These are phyloP conservation scores for Diaporthe sp. DNA, from an alignment of 2,329 filamentous ascomycete genomes.

Conservation along the genomic window DNA sequence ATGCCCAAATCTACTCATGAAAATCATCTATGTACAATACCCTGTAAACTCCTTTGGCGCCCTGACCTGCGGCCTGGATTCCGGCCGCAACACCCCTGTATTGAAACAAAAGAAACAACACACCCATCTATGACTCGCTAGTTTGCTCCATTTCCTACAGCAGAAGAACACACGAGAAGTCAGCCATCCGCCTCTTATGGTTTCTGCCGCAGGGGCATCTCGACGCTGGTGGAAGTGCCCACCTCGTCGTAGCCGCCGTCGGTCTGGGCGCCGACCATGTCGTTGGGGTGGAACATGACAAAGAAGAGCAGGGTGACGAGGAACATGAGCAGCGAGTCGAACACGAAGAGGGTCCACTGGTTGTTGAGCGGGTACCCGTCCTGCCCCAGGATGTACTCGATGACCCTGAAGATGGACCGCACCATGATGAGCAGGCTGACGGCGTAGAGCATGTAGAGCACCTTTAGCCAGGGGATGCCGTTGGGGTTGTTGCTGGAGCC, in stretches of 20 bases:
- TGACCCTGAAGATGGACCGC: constrained; percentile 52
- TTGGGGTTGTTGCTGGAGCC: neutral
- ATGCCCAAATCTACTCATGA: neutral
- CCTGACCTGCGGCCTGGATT: neutral
- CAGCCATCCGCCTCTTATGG: neutral
- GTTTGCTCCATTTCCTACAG: neutral
- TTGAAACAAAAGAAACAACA: neutral
- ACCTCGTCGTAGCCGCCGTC: neutral
- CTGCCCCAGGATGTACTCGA: constrained; percentile 53
- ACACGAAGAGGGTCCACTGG: constrained; percentile 49
- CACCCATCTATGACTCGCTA: neutral
- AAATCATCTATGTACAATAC: neutral
- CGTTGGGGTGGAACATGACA: constrained; percentile 37
- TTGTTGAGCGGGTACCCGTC: constrained; percentile 46
- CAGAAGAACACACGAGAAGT: neutral
- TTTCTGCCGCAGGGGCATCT: constrained; percentile 18
- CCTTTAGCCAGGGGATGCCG: constrained; percentile 46
- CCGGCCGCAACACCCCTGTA: neutral
- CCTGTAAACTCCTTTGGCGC: constrained; percentile 6
- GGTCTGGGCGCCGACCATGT: neutral
- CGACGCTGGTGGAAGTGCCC: constrained; percentile 17
- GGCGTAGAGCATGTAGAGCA: constrained; percentile 42
- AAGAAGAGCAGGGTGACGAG: constrained; percentile 39
- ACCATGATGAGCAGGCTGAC: constrained; percentile 50
- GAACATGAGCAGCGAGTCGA: constrained; percentile 49